Evolutionary conservation across 2,329 filamentous ascomycete genomes (phyloP), one percentile per base, ranked within the genome.

Genomic region (Nannizziopsis barbatae): DNA sequence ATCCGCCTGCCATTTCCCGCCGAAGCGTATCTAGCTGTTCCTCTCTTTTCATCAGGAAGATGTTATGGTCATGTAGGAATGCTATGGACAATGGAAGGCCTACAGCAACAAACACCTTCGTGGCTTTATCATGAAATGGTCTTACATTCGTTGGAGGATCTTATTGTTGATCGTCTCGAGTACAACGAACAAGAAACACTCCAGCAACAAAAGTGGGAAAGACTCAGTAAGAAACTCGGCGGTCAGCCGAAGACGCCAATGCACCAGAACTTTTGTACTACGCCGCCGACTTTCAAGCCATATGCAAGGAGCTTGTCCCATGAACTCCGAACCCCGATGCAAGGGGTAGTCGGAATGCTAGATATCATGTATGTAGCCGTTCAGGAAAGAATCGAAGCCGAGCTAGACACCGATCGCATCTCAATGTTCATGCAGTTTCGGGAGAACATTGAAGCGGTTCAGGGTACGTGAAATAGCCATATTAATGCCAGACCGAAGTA

Each of bases 281-380:
- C 37, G 22, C 31, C 55, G 71, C 78, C 39, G 52, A 82, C 80
- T 1, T 67, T 86, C 14, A 81, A 83, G 58, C 81, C 82, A 0
- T 85, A 83, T 59, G 82, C 82, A n/a, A 74, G 80, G 53, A 84
- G 79, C 58, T 65, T 86, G 30, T 86, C 82, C 0, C 82, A 86
- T 55, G 82, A 86, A 59, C 63, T 86, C 41, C 71, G 82, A 52
- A 86, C 82, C 2, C 82, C 82, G 1, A 84, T 86, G 81, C 82
- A 86, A 62, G 82, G 82, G 37, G 80, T 86, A 5, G 80, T 86
- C 11, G 82, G 82, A 5, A 85, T 85, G 81, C 66, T 86, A 38
- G 82, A 86, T 64, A 79, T 86, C 52, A 85, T 86, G 80, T 80
- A 84, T 64, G 79, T 81, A 2, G 84, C 80, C 2, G 79, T 85